These are phyloP conservation scores for Irpex sp. DNA, from an alignment of 1,284 basidiomycete species.

Conservation along the genomic window DNA sequence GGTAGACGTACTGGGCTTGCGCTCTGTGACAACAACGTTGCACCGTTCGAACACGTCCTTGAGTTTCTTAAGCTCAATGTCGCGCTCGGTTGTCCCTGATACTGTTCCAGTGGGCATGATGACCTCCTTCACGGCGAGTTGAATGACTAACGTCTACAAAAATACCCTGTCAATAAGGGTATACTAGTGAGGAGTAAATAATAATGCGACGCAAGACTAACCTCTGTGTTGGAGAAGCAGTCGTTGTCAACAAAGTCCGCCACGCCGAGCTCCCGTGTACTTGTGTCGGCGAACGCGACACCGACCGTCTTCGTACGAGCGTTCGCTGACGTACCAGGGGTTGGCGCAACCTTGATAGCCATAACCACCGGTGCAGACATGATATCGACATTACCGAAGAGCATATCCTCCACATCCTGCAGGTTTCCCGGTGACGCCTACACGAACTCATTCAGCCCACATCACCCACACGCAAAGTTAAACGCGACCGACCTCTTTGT, in stretches of 20 bases:
- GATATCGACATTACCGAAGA: constrained; percentile 86
- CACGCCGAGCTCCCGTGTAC: constrained; percentile 65
- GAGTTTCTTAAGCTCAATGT: constrained; percentile 86
- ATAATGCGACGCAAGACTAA: constrained; percentile 27
- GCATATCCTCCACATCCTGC: constrained; percentile 89
- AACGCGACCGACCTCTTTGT: constrained; percentile 63
- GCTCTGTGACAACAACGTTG: constrained; percentile 86
- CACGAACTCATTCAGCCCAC: background rate
- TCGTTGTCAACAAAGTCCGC: constrained; percentile 95
- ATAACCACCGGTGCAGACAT: constrained; percentile 87
- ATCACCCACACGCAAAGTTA: background rate
- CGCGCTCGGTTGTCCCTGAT: constrained; percentile 69
- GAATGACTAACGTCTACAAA: constrained; percentile 85
- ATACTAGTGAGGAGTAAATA: background rate
- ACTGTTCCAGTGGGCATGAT: constrained; percentile 67
- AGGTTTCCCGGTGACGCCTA: constrained; percentile 95
- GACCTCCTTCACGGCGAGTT: constrained; percentile 96
- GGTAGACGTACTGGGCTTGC: constrained; percentile 68
- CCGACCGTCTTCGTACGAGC: constrained; percentile 62
- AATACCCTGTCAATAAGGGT: background rate
- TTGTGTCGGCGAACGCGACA: constrained; percentile 79
- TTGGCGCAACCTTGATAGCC: constrained; percentile 76
- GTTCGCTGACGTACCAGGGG: constrained; percentile 40
- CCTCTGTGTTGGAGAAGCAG: constrained; percentile 94
- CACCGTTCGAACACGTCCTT: constrained; percentile 86